Percentiles rank a stretch among this genome's conserved stretches.
These are phyloP conservation scores for Colletotrichum musicola DNA, from an alignment of 2,329 filamentous ascomycete genomes.

Conservation along the genomic window DNA sequence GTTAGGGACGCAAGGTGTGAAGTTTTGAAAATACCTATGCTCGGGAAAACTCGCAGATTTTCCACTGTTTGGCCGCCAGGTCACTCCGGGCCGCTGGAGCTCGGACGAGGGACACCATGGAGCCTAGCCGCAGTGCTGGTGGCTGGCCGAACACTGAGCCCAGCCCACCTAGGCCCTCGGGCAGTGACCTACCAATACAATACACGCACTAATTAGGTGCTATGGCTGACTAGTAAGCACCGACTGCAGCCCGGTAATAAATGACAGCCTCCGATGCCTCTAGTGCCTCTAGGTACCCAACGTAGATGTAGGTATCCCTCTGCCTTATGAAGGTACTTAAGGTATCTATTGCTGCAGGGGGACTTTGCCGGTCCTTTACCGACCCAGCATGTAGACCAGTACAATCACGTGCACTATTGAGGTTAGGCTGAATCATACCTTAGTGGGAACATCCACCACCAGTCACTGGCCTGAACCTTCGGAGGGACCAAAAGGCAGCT, in stretches of 20 bases:
- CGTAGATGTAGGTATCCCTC: no score
- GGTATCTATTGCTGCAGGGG: background rate
- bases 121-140: constrained; percentile 25
- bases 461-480: background rate
- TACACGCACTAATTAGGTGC: background rate
- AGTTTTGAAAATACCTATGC: constrained; percentile 53
- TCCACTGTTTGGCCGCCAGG: constrained; percentile 43
- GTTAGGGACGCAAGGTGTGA: constrained; percentile 52
- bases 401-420: constrained; percentile 37
- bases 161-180: background rate
- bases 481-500: constrained; percentile 10
- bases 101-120: constrained; percentile 45
- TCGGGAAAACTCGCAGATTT: constrained; percentile 64
- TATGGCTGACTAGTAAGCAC: no score
- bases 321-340: no score
- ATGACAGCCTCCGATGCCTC: no score
- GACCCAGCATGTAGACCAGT: constrained; percentile 15
- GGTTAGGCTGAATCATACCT: constrained; percentile 12
- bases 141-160: background rate
- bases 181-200: constrained; percentile 25
- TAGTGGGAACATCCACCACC: background rate
- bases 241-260: no score
- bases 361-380: constrained; percentile 39
- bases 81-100: constrained; percentile 43
- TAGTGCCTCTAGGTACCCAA: no score